A percentile compares a stretch with the other conserved stretches of the same genome.
These are phyloP conservation scores for Exophiala calicioides DNA, from an alignment of 2,329 filamentous ascomycete species.

Conservation along the genomic window DNA sequence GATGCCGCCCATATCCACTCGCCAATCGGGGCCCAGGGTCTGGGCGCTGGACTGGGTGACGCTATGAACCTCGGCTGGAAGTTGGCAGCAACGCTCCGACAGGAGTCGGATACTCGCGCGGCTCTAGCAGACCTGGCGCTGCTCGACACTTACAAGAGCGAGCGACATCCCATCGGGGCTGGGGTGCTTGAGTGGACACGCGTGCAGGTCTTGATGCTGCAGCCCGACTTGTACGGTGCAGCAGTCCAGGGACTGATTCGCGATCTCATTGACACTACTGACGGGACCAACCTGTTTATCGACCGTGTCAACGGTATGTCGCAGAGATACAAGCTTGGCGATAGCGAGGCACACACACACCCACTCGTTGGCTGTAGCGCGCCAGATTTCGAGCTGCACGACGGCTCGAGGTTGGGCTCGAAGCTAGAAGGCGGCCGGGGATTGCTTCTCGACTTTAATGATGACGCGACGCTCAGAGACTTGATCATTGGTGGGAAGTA, in stretches of 20 bases:
- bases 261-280: slow-evolving; percentile 17
- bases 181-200: slow-evolving; percentile 42
- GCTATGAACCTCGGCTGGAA: slow-evolving; percentile 42
- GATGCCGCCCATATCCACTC: slow-evolving; percentile 39
- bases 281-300: slow-evolving; percentile 15
- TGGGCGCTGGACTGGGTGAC: slow-evolving; percentile 40
- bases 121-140: slow-evolving; percentile 22
- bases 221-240: slow-evolving; percentile 34
- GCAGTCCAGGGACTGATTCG: slow-evolving; percentile 28
- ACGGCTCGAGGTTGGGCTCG: slow-evolving; percentile 34
- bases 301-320: slow-evolving; percentile 41
- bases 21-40: slow-evolving; percentile 37
- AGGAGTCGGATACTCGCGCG: slow-evolving; percentile 15
- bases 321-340: slow-evolving; percentile 36
- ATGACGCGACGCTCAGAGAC: background rate
- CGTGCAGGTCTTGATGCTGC: slow-evolving; percentile 38
- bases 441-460: slow-evolving; percentile 22
- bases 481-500: background rate
- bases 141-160: slow-evolving; percentile 36
- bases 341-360: slow-evolving; percentile 28
- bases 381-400: slow-evolving; percentile 38
- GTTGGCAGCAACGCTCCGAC: slow-evolving; percentile 32
- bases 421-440: slow-evolving; percentile 35
- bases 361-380: slow-evolving; percentile 40
- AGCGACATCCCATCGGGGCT: slow-evolving; percentile 35